Base-by-base conservation (phyloP, 768 basidiomycete genomes). In the Mycena floridula region DNA sequence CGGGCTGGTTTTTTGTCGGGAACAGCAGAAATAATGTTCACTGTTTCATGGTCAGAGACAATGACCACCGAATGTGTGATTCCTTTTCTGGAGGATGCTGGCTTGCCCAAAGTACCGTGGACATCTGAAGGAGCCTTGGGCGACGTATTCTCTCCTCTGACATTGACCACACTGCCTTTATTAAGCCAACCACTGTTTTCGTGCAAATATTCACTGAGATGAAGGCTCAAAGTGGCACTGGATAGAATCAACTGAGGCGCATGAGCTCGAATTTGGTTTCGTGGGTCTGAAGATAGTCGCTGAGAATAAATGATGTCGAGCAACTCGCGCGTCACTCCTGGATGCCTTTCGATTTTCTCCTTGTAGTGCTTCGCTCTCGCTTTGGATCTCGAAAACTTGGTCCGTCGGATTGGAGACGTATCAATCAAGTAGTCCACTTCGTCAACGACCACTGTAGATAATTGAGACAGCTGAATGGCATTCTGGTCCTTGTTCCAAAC, bases 381-480 rank as follows among this genome's bases (percentile, higher is more conserved):
- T 25, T 35, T 35, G 13, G 32, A 35, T 37, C 25, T 5, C 7
- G 36, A n/a, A 22, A 16, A 20, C 22, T 22, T 32, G 7, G 40
- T 37, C 20, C 25, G 60, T 46, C 65, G 69, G 47, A 56, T 59
- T 12, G 81, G 74, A 5, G 72, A 61, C 2, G 70, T 74, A 47
- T 75, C 76, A 43, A 90, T 66, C 30, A 89, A 64, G 58, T 81
- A 83, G 54, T 89, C 88, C 38, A 78, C 81, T 57, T 89, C 87
- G 50, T 89, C 87, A 44, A 89, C 78, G 26, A 81, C 79, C 38
- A 89, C 70, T 2, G 72, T 74, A 12, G 73, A 73, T 42, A 85
- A 61, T 40, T 60, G 62, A 5, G 59, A 52, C 39, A 85, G 48
- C 43, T 69, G 67, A 16, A 86, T 58, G 12, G 64, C 69, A 16